Conservation (phyloP, 1,139 yeast species). For the Zygosaccharomyces sapae region DNA sequence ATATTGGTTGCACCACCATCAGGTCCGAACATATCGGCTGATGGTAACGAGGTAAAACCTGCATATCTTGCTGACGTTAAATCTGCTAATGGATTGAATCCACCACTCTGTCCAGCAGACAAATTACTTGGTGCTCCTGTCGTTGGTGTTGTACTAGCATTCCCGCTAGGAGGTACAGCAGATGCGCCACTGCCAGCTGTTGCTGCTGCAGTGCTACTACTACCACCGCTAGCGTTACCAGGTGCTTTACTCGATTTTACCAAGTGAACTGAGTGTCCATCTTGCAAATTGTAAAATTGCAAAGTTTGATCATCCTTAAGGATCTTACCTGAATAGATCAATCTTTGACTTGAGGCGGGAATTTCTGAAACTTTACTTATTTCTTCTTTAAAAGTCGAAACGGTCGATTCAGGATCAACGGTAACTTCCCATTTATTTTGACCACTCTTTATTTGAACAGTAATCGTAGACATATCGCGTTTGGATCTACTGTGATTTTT, state of each 20-base stretch:
- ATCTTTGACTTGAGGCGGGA: constrained; percentile 72
- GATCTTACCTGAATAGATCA: constrained; percentile 91
- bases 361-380: constrained; percentile 58
- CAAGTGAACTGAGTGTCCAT: constrained; percentile 83
- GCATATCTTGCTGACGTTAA: constrained; percentile 95
- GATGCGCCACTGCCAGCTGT: constrained; percentile 16
- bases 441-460: constrained; percentile 46
- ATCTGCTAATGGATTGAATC: constrained; percentile 86
- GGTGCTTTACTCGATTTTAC: constrained; percentile 64
- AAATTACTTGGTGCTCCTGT: constrained; percentile 61
- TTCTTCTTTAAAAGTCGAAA: constrained; percentile 63
- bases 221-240: constrained; percentile 29
- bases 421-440: constrained; percentile 71
- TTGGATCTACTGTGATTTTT: background rate
- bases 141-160: constrained; percentile 6
- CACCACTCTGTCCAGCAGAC: constrained; percentile 76
- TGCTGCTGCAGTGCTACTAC: constrained; percentile 23
- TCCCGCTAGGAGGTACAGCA: constrained; percentile 3
- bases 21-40: constrained; percentile 87
- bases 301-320: constrained; percentile 78
- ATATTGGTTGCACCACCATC: constrained; percentile 77
- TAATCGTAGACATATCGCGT: constrained; percentile 24
- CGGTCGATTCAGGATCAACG: constrained; percentile 52
- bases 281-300: constrained; percentile 70
- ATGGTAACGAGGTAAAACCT: constrained; percentile 79